phyloP scores from a whole-genome alignment of 768 basidiomycete species.

The Calocybe cyanea region DNA sequence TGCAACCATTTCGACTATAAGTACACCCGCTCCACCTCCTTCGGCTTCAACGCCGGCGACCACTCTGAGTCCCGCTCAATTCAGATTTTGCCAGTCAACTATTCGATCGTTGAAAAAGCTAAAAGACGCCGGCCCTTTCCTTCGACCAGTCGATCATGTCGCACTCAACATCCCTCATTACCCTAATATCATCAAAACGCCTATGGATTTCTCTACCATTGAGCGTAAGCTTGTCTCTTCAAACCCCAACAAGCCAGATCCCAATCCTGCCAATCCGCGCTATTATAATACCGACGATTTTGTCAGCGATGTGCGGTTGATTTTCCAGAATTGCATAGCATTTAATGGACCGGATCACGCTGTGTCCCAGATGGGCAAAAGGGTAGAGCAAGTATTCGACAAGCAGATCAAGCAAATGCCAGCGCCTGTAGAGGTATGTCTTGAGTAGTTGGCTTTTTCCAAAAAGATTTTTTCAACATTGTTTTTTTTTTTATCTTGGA shows the following conservation, averaged over 20 bases:
- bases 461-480: too few relatives aligned
- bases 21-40: conserved; percentile 32
- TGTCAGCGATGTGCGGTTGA: conserved; percentile 76
- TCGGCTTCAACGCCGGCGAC: conserved; percentile 35
- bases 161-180: conserved; percentile 87
- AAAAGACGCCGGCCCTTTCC: conserved; percentile 80
- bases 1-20: conserved; percentile 30
- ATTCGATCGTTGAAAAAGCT: conserved; percentile 81
- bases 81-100: conserved; percentile 74
- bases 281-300: conserved; percentile 81
- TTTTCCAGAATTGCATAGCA: conserved; percentile 82
- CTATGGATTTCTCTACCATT: conserved; percentile 93
- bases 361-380: conserved; percentile 75
- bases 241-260: conserved; percentile 74
- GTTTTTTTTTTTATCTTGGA: neutral
- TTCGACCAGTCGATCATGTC: conserved; percentile 84
- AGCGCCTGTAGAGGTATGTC: conserved; percentile 64
- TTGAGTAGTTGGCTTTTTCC: conserved; percentile 7
- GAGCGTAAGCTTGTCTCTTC: conserved; percentile 83
- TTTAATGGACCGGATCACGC: conserved; percentile 94
- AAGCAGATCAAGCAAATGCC: conserved; percentile 86
- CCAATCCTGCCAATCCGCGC: conserved; percentile 66
- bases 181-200: conserved; percentile 76
- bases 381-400: conserved; percentile 81
- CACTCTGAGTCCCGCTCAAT: conserved; percentile 60